Evolutionary conservation across 2,329 filamentous ascomycete genomes (phyloP), one percentile per base, ranked within the genome.

Genomic region (Lomentospora prolificans): DNA sequence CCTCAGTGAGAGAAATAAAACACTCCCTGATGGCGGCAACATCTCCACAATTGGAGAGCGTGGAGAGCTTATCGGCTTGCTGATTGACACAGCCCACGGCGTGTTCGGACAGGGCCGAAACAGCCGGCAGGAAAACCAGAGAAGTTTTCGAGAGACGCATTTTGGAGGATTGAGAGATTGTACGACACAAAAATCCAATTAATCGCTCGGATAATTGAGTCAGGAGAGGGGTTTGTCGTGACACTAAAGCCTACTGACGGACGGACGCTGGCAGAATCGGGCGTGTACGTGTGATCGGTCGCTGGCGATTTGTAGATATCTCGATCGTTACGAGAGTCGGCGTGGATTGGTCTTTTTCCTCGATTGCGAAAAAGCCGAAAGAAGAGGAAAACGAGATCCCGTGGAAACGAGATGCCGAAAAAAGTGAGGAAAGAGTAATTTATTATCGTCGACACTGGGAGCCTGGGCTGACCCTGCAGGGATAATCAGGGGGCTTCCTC

Each of bases 1-100:
- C 59, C 55, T 61, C 52, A 12, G 68, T 58, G 28, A 70, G 66
- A 31, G 63, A 59, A 8, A 62, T 58, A 52, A 81, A 67, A 64
- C 77, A 81, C 61, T 67, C 57, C 64, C 50, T 24, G 46, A 51
- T 14, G 12, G 75, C 67, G 39, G 66, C 64, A 14, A 57, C 59
- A 50, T 74, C 71, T 51, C 80, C 67, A 52, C 71, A 66, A 24
- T 59, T 55, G 59, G 70, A 67, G 59, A 71, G 65, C 54, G 64
- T 58, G 52, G 65, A 64, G 55, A 80, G 63, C 62, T 76, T 78
- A 61, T 70, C 67, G 48, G 59, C 55, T 14, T 53, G 54, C 8
- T 54, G 28, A 10, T 55, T 53, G 61, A 61, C 54, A 56, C 60
- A 22, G 60, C 64, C 55, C 55, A 60, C 62, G 41, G 67, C 60